Evolutionary conservation across 2,329 filamentous ascomycete genomes (phyloP).

Genomic region (Ophiocordyceps camponoti-leonardi): DNA sequence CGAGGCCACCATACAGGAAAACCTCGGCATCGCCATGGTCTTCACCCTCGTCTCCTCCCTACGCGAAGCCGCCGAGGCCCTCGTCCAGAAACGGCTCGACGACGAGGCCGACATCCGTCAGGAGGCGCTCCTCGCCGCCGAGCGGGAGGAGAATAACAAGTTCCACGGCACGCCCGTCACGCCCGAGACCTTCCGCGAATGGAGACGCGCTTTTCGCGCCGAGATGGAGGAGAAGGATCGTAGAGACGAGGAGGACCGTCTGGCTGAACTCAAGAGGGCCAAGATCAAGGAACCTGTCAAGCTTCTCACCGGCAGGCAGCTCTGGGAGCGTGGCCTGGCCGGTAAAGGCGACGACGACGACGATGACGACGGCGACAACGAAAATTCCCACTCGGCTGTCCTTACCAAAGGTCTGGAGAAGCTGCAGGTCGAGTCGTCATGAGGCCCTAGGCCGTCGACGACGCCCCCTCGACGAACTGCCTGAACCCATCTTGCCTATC

Average conservation of each 20-base stretch:
- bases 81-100: conserved; percentile 58
- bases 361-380: conserved; percentile 49
- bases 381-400: conserved; percentile 42
- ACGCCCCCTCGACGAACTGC: neutral
- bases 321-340: conserved; percentile 62
- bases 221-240: conserved; percentile 65
- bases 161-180: conserved; percentile 86
- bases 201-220: conserved; percentile 59
- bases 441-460: neutral
- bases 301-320: conserved; percentile 49
- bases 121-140: conserved; percentile 38
- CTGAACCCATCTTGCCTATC: neutral
- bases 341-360: conserved; percentile 49
- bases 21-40: conserved; percentile 92
- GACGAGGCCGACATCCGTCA: conserved; percentile 41
- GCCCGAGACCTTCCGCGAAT: conserved; percentile 67
- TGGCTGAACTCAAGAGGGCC: conserved; percentile 68
- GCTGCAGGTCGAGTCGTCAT: conserved; percentile 46
- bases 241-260: conserved; percentile 56
- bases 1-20: conserved; percentile 68
- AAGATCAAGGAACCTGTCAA: conserved; percentile 57
- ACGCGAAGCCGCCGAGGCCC: conserved; percentile 78
- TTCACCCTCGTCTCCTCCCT: conserved; percentile 78
- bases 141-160: conserved; percentile 89
- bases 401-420: conserved; percentile 47